Evolutionary conservation across 2,329 filamentous ascomycete species (phyloP), one percentile per base, ranked within the genome.

Genomic region (Fusarium gaditjirri): DNA sequence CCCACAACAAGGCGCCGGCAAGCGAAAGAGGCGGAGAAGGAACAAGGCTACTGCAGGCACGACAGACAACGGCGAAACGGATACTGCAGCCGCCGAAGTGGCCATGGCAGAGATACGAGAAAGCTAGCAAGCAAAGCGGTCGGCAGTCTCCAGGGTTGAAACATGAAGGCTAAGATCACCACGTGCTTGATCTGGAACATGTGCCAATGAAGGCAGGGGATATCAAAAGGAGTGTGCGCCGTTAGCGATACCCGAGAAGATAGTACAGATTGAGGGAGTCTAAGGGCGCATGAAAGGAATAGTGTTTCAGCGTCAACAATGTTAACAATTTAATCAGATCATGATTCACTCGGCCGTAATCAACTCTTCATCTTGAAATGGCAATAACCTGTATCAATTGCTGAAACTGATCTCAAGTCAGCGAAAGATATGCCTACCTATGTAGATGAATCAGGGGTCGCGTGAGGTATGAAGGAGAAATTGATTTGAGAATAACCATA

Each of bases 11-110:
- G 77, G 61, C 25, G 65, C 72, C 47, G 75, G 73, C 57, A 81
- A 80, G 73, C 72, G 80, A 52, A 79, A 80, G 72, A 75, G 79
- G 57, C 75, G 76, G 65, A 78, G 73, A 71, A 82, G 75, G 74
- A 72, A 63, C 55, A 80, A 81, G 73, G 23, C 74, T 17, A 44
- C 57, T 25, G 60, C 59, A 58, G 75, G 69, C 43, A 62, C 69
- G 19, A 60, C 61, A 9, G 64, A 49, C 4, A 50, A 73, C 33
- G 74, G 49, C 6, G 64, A 71, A 50, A 73, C 62, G 14, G 61
- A 58, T 17, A 42, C 25, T 38, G 31, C 54, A 38, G n/a, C 65
- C 35, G 49, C 55, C 19, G 64, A 71, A 47, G 65, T 49, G 16
- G 46, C 65, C 19, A 67, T 57, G 31, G 71, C 67, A 17, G 75